These are phyloP conservation scores for Clavispora carvajalis DNA, from an alignment of 805 yeast species.

Conservation along the genomic window DNA sequence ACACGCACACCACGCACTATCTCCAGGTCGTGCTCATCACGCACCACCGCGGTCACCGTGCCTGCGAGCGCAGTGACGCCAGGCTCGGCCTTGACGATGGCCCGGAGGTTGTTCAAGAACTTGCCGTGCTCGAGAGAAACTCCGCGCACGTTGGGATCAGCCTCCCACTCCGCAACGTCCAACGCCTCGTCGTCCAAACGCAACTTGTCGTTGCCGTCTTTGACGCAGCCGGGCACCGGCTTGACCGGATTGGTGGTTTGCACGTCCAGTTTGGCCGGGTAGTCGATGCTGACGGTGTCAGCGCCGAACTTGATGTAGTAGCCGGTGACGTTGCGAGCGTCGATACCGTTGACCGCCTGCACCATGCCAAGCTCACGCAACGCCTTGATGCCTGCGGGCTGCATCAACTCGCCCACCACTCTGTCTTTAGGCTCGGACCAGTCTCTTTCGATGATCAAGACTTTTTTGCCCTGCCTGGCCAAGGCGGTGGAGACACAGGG, in stretches of 20 bases:
- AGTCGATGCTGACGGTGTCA: conserved; percentile 54
- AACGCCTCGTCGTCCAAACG: conserved; percentile 42
- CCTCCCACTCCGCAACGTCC: conserved; percentile 49
- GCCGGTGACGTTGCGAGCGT: conserved; percentile 73
- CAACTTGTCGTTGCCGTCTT: conserved; percentile 53
- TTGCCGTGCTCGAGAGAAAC: conserved; percentile 92
- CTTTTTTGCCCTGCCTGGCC: conserved; percentile 86
- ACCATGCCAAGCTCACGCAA: conserved; percentile 78
- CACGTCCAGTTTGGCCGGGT: conserved; percentile 55
- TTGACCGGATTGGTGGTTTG: conserved; percentile 38
- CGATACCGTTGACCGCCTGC: conserved; percentile 66
- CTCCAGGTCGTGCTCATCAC: conserved; percentile 41
- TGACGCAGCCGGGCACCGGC: conserved; percentile 52
- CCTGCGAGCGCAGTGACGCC: conserved; percentile 81
- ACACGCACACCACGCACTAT: conserved; percentile 76
- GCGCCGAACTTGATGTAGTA: conserved; percentile 71
- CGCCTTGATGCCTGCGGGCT: conserved; percentile 93
- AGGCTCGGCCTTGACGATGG: conserved; percentile 59
- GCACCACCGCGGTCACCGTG: conserved; percentile 64
- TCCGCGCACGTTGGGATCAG: conserved; percentile 57
- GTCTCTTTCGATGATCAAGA: conserved; percentile 77
- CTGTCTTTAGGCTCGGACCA: conserved; percentile 84
- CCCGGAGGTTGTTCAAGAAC: conserved; percentile 72
- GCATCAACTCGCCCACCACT: conserved; percentile 95
- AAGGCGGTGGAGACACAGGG: conserved; percentile 87